Percentiles rank a stretch among this genome's conserved stretches.
These are phyloP conservation scores for Colletotrichum somersetense DNA, from an alignment of 2,329 filamentous ascomycete genomes.

Conservation along the genomic window DNA sequence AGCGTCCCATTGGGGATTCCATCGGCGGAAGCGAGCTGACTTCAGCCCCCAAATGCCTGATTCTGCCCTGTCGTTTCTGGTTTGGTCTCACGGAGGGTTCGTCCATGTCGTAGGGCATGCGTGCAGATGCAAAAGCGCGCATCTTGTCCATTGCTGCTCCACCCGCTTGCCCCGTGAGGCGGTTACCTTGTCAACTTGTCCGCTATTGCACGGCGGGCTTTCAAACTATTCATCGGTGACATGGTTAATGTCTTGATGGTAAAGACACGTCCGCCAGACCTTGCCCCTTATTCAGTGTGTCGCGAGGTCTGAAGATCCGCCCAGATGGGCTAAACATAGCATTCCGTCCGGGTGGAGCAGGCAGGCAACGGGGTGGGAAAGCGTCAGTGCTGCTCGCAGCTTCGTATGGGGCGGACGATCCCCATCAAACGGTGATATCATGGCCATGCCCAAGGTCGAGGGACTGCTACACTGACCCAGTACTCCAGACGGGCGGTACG, in stretches of 20 bases:
- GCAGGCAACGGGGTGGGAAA: not conserved
- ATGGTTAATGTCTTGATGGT: not conserved
- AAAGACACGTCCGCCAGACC: not conserved
- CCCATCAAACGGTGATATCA: conserved; percentile 21
- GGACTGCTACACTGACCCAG: not conserved
- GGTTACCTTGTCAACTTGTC: not conserved
- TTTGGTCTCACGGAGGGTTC: not conserved
- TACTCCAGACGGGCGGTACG: not conserved
- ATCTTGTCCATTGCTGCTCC: not conserved
- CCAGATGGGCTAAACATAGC: conserved; percentile 10
- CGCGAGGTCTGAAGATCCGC: not conserved
- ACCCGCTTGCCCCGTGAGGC: not conserved
- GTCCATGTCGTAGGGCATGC: not conserved
- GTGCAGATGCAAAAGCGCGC: not conserved
- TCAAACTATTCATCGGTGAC: not conserved
- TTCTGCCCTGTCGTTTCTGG: conserved; percentile 6
- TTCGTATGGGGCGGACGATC: conserved; percentile 18
- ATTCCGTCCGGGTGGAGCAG: conserved; percentile 1
- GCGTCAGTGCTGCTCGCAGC: not conserved
- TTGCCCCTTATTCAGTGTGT: not conserved
- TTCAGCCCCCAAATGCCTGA: conserved; percentile 2
- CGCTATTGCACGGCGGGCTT: not conserved
- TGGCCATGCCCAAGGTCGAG: conserved; percentile 8
- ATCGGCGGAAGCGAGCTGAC: conserved; percentile 3
- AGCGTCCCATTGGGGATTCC: conserved; percentile 21